These are phyloP conservation scores for Kodamaea plutei DNA, from an alignment of 1,139 yeast genomes.

Conservation along the genomic window DNA sequence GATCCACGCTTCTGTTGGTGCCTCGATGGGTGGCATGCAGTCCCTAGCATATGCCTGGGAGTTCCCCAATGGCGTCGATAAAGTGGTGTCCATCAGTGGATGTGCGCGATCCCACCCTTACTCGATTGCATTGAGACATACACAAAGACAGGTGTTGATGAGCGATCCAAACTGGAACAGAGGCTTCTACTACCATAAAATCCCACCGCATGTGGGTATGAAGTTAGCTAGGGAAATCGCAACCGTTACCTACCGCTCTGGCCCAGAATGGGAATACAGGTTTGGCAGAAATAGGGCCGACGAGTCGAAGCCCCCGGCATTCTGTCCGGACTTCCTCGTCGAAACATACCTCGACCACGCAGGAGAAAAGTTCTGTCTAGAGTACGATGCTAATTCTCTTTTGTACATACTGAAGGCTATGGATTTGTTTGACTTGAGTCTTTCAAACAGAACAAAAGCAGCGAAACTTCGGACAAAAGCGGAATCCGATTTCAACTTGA, in stretches of 20 bases:
- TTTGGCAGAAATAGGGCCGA: conserved; percentile 88
- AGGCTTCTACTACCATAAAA: conserved; percentile 70
- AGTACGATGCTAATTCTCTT: conserved; percentile 87
- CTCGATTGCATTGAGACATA: conserved; percentile 88
- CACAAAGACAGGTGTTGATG: conserved; percentile 91
- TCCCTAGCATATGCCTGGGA: conserved; percentile 83
- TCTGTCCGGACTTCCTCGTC: conserved; percentile 88
- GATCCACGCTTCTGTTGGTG: conserved; percentile 79
- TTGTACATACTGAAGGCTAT: conserved; percentile 86
- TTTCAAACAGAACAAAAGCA: conserved; percentile 42
- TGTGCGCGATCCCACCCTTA: conserved; percentile 94
- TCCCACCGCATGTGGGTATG: conserved; percentile 95
- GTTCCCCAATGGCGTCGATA: conserved; percentile 70
- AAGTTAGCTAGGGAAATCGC: conserved; percentile 91
- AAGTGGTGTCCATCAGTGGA: conserved; percentile 76
- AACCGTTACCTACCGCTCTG: conserved; percentile 89
- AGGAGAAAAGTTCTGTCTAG: conserved; percentile 88
- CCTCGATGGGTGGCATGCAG: conserved; percentile 98
- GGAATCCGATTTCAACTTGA: conserved; percentile 20
- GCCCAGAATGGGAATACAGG: conserved; percentile 95
- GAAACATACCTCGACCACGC: conserved; percentile 93
- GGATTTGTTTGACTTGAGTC: conserved; percentile 88
- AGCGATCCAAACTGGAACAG: conserved; percentile 93
- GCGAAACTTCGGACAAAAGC: conserved; percentile 34
- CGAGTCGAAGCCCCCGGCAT: conserved; percentile 72